phyloP scores from a whole-genome alignment of 768 basidiomycete species.

The Pholiota conissans region DNA sequence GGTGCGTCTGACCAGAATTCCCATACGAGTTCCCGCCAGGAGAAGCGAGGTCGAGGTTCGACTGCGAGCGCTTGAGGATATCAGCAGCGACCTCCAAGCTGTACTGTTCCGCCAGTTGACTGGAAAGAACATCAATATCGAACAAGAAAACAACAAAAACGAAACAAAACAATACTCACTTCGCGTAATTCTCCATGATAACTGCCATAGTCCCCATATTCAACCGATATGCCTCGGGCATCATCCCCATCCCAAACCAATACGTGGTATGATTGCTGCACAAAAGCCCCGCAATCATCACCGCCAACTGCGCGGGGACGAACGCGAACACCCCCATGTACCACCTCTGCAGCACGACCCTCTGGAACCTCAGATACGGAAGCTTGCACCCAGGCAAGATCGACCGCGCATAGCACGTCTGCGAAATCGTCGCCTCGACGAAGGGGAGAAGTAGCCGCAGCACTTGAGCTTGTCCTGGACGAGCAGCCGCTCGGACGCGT shows the following conservation, averaged over 20 bases:
- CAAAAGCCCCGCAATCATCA: conserved; percentile 64
- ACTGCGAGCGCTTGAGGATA: conserved; percentile 50
- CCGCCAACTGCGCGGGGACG: conserved; percentile 63
- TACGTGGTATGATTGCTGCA: conserved; percentile 86
- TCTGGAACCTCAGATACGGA: conserved; percentile 58
- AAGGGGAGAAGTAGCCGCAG: conserved; percentile 81
- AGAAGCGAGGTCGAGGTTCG: conserved; percentile 27
- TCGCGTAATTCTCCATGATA: conserved; percentile 84
- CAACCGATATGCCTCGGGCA: conserved; percentile 79
- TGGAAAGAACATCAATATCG: no score
- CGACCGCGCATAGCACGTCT: conserved; percentile 72
- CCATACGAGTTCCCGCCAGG: conserved; percentile 1
- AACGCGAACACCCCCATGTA: conserved; percentile 63
- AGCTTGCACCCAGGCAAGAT: conserved; percentile 75
- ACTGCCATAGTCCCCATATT: conserved; percentile 70
- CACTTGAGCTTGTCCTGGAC: conserved; percentile 75
- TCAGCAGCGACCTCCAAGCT: conserved; percentile 58
- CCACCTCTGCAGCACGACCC: conserved; percentile 56
- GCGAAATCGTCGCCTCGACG: conserved; percentile 72
- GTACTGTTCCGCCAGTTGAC: conserved; percentile 70
- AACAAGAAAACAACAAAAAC: neutral
- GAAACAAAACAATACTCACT: conserved; percentile 9
- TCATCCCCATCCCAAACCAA: conserved; percentile 86
- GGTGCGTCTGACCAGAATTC: neutral
- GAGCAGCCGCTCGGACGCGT: conserved; percentile 55